A percentile compares a stretch with the other conserved stretches of the same genome.
phyloP scores from a whole-genome alignment of 108 stramenopile species.

The Seminavis robusta region DNA sequence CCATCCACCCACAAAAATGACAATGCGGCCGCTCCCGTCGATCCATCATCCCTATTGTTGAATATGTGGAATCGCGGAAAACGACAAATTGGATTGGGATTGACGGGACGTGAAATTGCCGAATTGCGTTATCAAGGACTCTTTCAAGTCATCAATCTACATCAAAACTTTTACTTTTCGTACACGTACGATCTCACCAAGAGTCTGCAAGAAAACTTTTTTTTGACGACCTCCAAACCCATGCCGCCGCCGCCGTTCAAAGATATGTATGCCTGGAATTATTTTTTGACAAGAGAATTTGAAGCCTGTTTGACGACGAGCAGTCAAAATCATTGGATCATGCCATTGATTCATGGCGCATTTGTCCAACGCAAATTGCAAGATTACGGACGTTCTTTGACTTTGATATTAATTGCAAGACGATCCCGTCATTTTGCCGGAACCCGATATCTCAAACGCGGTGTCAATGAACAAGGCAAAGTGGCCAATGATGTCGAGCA shows the following conservation, averaged over 20 bases:
- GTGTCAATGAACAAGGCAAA: constrained; percentile 92
- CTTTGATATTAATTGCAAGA: constrained; percentile 89
- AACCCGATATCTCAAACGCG: constrained; percentile 96
- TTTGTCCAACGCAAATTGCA: constrained; percentile 90
- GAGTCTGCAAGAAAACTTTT: constrained; percentile 91
- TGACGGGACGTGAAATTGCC: constrained; percentile 84
- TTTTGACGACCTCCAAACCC: constrained; percentile 72
- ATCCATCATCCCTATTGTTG: constrained; percentile 76
- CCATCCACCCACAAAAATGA: not conserved
- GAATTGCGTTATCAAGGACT: constrained; percentile 90
- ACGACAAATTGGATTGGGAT: constrained; percentile 72
- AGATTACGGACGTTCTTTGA: constrained; percentile 88
- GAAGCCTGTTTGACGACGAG: constrained; percentile 75
- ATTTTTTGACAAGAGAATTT: constrained; percentile 89
- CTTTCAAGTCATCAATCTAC: constrained; percentile 95
- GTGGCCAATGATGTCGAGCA: constrained; percentile 95
- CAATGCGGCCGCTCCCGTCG: constrained; percentile 20
- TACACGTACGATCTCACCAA: constrained; percentile 95
- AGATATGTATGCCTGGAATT: constrained; percentile 98
- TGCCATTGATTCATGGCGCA: constrained; percentile 92
- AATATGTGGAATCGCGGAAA: constrained; percentile 93
- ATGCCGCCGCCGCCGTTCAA: constrained; percentile 84
- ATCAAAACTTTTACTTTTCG: constrained; percentile 96
- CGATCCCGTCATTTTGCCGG: constrained; percentile 97
- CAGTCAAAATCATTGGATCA: constrained; percentile 85